These are phyloP conservation scores for Quercus suber DNA, from an alignment of 306 rosid genomes.

Conservation along the genomic window DNA sequence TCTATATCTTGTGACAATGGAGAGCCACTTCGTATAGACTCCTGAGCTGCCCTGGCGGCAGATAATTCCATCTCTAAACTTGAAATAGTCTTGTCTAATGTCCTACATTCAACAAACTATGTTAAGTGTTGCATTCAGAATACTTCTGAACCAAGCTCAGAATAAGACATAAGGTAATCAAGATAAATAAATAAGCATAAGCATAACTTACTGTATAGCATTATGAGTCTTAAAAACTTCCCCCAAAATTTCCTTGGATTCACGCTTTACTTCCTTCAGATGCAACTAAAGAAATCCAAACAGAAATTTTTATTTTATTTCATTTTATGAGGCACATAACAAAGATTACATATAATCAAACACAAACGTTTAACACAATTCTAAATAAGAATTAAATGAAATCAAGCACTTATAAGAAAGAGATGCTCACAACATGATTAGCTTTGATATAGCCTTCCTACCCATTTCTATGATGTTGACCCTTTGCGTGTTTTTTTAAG, in stretches of 20 bases:
- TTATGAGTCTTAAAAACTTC: constrained; percentile 69
- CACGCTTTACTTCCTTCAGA: constrained; percentile 68
- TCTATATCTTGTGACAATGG: constrained; percentile 56
- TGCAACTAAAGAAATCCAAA: constrained; percentile 53
- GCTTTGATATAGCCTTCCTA: not conserved
- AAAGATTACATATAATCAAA: not conserved
- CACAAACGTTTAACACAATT: not conserved
- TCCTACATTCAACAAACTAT: constrained; percentile 37
- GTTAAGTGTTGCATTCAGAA: not conserved
- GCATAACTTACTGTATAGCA: constrained; percentile 66
- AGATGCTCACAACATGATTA: constrained; percentile 62
- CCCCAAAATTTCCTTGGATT: constrained; percentile 46
- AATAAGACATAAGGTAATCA: constrained; percentile 4
- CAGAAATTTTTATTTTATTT: not conserved
- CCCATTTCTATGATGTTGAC: not conserved
- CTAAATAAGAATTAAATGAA: not conserved
- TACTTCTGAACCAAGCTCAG: not conserved
- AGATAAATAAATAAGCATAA: not conserved
- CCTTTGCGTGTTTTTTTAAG: not conserved
- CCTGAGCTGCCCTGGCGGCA: constrained; percentile 85
- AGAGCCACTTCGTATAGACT: constrained; percentile 64
- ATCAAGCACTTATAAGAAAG: constrained; percentile 3
- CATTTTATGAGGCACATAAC: constrained; percentile 13
- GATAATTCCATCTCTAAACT: constrained; percentile 92
- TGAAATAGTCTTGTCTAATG: constrained; percentile 87